Conservation (phyloP, 2,329 filamentous ascomycete genomes). For the Aspergillus bombycis region DNA sequence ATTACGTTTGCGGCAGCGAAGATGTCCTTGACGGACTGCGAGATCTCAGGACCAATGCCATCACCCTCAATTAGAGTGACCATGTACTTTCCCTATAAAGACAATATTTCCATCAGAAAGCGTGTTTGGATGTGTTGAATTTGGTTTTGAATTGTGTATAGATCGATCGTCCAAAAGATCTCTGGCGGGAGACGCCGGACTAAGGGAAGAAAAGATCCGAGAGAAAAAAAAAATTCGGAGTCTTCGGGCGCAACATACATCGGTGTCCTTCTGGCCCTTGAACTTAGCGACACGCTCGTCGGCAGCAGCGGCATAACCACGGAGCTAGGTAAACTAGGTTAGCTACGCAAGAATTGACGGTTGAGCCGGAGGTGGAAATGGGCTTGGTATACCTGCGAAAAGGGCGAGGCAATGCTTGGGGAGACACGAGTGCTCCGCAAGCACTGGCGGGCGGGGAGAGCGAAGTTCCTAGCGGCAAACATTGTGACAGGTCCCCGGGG, state of each 20-base stretch:
- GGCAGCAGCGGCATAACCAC: slow-evolving; percentile 61
- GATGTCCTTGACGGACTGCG: slow-evolving; percentile 98
- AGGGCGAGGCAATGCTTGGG: slow-evolving; percentile 51
- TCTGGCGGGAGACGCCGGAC: slow-evolving; percentile 31
- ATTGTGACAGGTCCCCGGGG: slow-evolving; percentile 59
- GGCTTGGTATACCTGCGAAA: slow-evolving; percentile 59
- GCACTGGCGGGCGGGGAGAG: slow-evolving; percentile 77
- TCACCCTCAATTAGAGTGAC: slow-evolving; percentile 99
- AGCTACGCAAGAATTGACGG: slow-evolving; percentile 19
- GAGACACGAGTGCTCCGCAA: slow-evolving; percentile 64
- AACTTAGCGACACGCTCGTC: slow-evolving; percentile 85
- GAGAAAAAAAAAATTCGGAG: slow-evolving; percentile 19
- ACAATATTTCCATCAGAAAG: slow-evolving; percentile 16
- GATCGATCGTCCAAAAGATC: slow-evolving; percentile 6
- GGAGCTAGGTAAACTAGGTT: slow-evolving; percentile 47
- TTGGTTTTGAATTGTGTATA: neutral
- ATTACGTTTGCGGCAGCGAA: slow-evolving; percentile 88
- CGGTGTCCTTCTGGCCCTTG: slow-evolving; percentile 82
- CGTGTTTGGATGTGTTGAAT: neutral
- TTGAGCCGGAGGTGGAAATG: slow-evolving; percentile 12
- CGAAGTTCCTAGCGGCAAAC: slow-evolving; percentile 79
- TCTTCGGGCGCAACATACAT: slow-evolving; percentile 63
- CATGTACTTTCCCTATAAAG: slow-evolving; percentile 80
- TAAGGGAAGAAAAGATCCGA: slow-evolving; percentile 23
- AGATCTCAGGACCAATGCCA: slow-evolving; percentile 97